Evolutionary conservation across 129 eudicot genomes (phyloP).

Genomic region (Escallonia rubra): DNA sequence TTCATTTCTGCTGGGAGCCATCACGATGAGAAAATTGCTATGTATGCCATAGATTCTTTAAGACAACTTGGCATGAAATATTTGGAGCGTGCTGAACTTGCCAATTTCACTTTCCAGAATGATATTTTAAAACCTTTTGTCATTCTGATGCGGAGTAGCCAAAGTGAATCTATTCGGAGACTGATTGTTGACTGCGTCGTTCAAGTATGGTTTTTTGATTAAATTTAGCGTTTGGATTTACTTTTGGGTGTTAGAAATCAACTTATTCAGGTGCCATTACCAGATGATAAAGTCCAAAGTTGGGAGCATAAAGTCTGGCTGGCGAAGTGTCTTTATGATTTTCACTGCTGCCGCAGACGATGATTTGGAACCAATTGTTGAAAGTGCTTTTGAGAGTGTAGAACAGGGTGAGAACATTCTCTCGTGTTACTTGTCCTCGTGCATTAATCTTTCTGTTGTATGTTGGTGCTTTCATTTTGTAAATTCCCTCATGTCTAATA

Average conservation of each 20-base stretch:
- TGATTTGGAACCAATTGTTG: constrained; percentile 84
- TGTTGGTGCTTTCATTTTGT: constrained; percentile 6
- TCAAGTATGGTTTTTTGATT: constrained; percentile 51
- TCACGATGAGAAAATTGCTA: constrained; percentile 92
- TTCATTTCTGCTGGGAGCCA: constrained; percentile 96
- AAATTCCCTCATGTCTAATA: constrained; percentile 22
- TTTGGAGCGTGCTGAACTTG: constrained; percentile 92
- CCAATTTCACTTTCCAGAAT: constrained; percentile 94
- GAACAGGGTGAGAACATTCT: constrained; percentile 69
- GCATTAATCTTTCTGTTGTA: background rate
- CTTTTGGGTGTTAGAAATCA: constrained; percentile 6
- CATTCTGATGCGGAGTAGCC: constrained; percentile 75
- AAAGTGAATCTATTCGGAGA: constrained; percentile 72
- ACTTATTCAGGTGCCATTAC: constrained; percentile 7
- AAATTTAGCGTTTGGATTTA: constrained; percentile 3
- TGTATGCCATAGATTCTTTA: constrained; percentile 97
- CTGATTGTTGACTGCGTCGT: constrained; percentile 95
- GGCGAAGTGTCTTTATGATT: constrained; percentile 96
- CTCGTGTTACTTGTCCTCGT: constrained; percentile 8
- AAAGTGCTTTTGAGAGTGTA: constrained; percentile 97
- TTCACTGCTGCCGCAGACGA: constrained; percentile 99
- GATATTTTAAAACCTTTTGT: constrained; percentile 96
- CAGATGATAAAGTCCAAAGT: constrained; percentile 97
- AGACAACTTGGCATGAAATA: constrained; percentile 97
- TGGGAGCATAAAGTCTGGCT: constrained; percentile 94